phyloP scores from a whole-genome alignment of 306 rosid genomes.

The Quercus mongolica region DNA sequence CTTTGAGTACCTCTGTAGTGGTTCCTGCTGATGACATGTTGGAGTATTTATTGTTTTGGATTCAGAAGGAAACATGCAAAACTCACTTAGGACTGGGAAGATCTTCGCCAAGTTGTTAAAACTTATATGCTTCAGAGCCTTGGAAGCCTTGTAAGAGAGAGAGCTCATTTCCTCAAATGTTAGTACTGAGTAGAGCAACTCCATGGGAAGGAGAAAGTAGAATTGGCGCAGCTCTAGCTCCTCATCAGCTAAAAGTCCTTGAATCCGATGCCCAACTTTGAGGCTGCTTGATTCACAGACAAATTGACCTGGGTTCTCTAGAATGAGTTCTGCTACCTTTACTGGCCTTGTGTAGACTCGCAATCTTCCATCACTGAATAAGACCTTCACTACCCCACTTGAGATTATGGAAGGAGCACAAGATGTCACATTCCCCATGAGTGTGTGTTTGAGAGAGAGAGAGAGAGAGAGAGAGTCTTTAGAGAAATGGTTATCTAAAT shows the following conservation, averaged over 20 bases:
- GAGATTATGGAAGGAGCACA: constrained; percentile 58
- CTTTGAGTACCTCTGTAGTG: constrained; percentile 46
- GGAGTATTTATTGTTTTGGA: constrained; percentile 27
- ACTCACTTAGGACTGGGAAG: constrained; percentile 60
- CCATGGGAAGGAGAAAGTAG: constrained; percentile 87
- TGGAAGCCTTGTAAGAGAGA: constrained; percentile 56
- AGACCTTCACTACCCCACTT: constrained; percentile 44
- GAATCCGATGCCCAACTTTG: constrained; percentile 69
- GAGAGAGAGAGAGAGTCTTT: background rate
- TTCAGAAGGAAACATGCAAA: constrained; percentile 58
- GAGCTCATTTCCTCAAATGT: constrained; percentile 74
- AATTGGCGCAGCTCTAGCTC: constrained; percentile 49
- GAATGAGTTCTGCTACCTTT: constrained; percentile 72
- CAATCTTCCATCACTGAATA: constrained; percentile 52
- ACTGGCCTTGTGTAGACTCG: constrained; percentile 48
- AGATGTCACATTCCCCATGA: constrained; percentile 74
- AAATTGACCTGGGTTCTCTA: constrained; percentile 59
- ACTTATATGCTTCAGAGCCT: constrained; percentile 48
- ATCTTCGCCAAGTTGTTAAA: constrained; percentile 60
- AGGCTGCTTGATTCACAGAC: constrained; percentile 72
- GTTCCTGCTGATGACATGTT: constrained; percentile 15
- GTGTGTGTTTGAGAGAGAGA: background rate
- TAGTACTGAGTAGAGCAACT: constrained; percentile 73
- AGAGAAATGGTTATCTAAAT: background rate
- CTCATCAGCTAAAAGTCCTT: constrained; percentile 67